Conservation (phyloP, 2,329 filamentous ascomycete species). For the Phaeosphaeriaceae sp. region DNA sequence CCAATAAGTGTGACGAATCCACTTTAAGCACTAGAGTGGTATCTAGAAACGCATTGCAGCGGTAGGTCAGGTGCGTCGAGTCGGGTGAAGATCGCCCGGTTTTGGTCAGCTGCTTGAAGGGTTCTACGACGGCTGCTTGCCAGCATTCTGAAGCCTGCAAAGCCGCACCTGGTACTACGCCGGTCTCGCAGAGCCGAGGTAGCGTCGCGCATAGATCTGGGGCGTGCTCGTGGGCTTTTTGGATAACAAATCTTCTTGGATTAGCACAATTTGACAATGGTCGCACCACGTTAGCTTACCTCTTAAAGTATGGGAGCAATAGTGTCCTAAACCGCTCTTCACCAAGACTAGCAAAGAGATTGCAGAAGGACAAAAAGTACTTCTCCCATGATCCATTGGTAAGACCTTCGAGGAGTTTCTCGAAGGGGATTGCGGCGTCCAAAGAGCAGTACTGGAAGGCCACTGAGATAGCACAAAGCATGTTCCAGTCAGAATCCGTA, state of each 20-base stretch:
- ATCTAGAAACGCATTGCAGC: conserved; percentile 43
- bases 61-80: conserved; percentile 19
- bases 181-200: conserved; percentile 35
- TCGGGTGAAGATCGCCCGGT: conserved; percentile 11
- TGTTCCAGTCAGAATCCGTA: conserved; percentile 30
- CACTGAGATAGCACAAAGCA: conserved; percentile 64
- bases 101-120: conserved; percentile 66
- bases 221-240: conserved; percentile 43
- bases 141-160: conserved; percentile 37
- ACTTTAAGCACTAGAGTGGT: conserved; percentile 30
- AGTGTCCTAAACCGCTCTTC: conserved; percentile 77
- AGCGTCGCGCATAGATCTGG: conserved; percentile 40
- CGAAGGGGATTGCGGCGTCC: conserved; percentile 76
- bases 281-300: conserved; percentile 53
- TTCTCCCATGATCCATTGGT: conserved; percentile 70
- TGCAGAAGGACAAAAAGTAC: conserved; percentile 87
- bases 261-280: conserved; percentile 26
- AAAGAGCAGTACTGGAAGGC: conserved; percentile 79
- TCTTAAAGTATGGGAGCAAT: conserved; percentile 83
- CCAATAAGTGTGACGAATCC: conserved; percentile 24
- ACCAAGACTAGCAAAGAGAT: conserved; percentile 78
- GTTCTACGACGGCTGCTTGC: conserved; percentile 65
- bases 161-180: conserved; percentile 21
- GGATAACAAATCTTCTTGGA: conserved; percentile 70
- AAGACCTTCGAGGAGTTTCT: conserved; percentile 71